Conservation (phyloP, 306 rosid species). For the Begonia peltatifolia region DNA sequence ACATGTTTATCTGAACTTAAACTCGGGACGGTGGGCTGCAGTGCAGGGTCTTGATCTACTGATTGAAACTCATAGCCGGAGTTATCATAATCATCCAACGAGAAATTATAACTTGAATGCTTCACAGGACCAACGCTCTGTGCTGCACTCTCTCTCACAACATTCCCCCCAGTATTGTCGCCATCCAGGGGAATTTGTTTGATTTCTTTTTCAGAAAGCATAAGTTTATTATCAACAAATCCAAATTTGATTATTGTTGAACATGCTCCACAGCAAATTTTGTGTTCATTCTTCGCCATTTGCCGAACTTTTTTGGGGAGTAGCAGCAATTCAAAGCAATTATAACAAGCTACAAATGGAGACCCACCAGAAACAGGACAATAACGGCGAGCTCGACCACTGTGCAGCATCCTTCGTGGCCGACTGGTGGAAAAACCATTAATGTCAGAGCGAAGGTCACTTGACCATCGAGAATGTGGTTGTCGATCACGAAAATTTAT, state of each 20-base stretch:
- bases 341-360: slow-evolving; percentile 71
- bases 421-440: slow-evolving; percentile 23
- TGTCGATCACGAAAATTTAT: slow-evolving; percentile 28
- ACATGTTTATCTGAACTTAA: slow-evolving; percentile 46
- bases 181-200: slow-evolving; percentile 18
- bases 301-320: slow-evolving; percentile 53
- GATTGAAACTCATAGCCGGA: slow-evolving; percentile 79
- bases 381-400: slow-evolving; percentile 29
- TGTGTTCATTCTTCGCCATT: slow-evolving; percentile 35
- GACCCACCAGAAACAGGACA: slow-evolving; percentile 80
- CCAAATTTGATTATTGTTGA: slow-evolving; percentile 41
- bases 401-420: slow-evolving; percentile 38
- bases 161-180: slow-evolving; percentile 23
- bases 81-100: slow-evolving; percentile 75
- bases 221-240: slow-evolving; percentile 40
- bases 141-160: slow-evolving; percentile 17
- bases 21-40: slow-evolving; percentile 23
- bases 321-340: slow-evolving; percentile 74
- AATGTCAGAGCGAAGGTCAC: slow-evolving; percentile 38
- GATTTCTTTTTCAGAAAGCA: slow-evolving; percentile 38
- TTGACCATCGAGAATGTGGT: slow-evolving; percentile 46
- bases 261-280: slow-evolving; percentile 75
- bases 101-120: slow-evolving; percentile 41
- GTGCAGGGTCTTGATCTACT: slow-evolving; percentile 55
- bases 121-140: slow-evolving; percentile 28